Evolutionary conservation across 176 grass and related monocot species (phyloP), one percentile per base, ranked within the genome.

Genomic region (Musa troglodytarum): DNA sequence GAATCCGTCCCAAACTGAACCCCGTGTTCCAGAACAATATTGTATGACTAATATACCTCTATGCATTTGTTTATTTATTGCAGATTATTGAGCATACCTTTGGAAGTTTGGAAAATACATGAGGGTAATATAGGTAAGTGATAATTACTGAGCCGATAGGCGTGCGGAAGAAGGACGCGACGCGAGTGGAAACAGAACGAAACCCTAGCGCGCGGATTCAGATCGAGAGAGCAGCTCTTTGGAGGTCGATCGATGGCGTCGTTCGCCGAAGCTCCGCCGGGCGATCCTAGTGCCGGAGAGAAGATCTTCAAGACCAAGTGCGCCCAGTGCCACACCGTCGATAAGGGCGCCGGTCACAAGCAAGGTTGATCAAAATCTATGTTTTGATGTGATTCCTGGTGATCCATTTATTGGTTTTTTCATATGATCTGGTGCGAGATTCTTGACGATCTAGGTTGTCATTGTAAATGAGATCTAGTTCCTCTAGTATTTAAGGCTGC

Each of bases 91-190:
- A 43, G 34, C 0, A 6, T 43, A 43, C 0, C 34, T 43, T 43
- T 4, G 34, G 34, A 43, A 0, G 0, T 6, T 43, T 43, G 3
- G 34, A 0, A 43, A 6, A 43, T 0, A 0, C 0, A 0, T 0
- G 7, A 61, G 59, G 85, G 85, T 50, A 87, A 85, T 23, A 70
- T 81, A 52, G 83, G 83, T 3, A 85, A 85, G 54, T 87, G 87
- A 10, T 83, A 81, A 24, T 85, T 81, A 0, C 68, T 77, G 19
- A 15, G 19, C 3, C 34, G 34, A 43, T 6, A 16, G 68, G 34
- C 15, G 49, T 49, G 12, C 15, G 11, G 26, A 23, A 4, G 11
- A 3, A 0, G 29, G 26, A 70, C 8, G 26, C 16, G 67, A 70
- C 50, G 67, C 63, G 6, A 65, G 10, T 10, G 26, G 26, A 0